Conservation (phyloP, 139 green algal genomes). For the Nannochloris sp. region DNA sequence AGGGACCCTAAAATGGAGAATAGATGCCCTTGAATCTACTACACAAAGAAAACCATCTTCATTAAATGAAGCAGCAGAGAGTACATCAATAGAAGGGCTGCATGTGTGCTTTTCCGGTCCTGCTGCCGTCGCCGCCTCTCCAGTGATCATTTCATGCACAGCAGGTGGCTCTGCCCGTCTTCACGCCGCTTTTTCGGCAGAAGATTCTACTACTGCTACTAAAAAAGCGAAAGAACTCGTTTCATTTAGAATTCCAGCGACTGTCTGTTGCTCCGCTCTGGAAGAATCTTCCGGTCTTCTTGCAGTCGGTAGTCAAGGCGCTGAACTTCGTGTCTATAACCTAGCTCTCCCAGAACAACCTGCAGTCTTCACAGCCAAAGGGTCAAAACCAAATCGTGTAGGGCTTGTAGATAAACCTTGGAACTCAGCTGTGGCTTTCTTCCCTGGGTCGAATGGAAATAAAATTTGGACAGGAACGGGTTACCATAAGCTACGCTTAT, state of each 20-base stretch:
- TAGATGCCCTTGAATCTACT: not conserved
- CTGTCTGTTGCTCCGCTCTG: not conserved
- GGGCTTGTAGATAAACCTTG: constrained; percentile 29
- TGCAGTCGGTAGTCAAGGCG: constrained; percentile 28
- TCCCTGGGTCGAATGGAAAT: not conserved
- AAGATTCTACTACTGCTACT: too few relatives aligned
- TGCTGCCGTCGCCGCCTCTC: not conserved
- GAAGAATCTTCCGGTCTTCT: constrained; percentile 8
- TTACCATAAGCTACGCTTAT: constrained; percentile 37
- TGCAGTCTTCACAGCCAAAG: constrained; percentile 26
- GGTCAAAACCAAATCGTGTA: constrained; percentile 33
- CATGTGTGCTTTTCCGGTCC: not conserved
- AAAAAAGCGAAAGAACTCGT: too few relatives aligned
- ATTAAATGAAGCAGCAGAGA: too few relatives aligned
- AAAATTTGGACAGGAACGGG: constrained; percentile 30
- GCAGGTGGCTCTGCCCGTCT: constrained; percentile 1
- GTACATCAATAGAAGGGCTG: constrained; percentile 11
- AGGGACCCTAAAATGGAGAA: not conserved
- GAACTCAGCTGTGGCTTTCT: constrained; percentile 22
- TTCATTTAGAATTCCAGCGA: not conserved
- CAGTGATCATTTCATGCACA: constrained; percentile 11
- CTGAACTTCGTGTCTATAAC: constrained; percentile 33
- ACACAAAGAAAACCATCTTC: not conserved
- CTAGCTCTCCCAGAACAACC: constrained; percentile 8
- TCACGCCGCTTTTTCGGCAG: not conserved